Conservation (phyloP, 2,329 filamentous ascomycete genomes). For the Nannizzia gypsea region DNA sequence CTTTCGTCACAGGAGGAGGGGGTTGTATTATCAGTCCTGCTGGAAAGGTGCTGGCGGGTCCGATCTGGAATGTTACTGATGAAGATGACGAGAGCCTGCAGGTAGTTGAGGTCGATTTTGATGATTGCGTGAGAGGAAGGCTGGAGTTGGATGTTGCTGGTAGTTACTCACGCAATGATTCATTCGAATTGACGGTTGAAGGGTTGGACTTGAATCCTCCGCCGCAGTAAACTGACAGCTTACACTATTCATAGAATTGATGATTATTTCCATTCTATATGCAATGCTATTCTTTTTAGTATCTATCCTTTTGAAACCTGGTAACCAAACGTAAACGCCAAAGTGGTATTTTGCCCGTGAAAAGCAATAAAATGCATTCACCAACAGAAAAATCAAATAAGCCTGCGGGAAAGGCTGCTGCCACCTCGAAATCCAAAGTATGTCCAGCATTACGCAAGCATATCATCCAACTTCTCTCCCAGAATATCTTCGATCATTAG, state of each 20-base stretch:
- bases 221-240: constrained; percentile 22
- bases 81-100: constrained; percentile 50
- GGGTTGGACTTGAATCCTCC: constrained; percentile 50
- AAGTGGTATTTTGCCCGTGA: background rate
- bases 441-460: constrained; percentile 60
- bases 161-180: constrained; percentile 66
- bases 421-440: background rate
- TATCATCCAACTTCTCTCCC: constrained; percentile 80
- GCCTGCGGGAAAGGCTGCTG: background rate
- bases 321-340: background rate
- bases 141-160: constrained; percentile 76
- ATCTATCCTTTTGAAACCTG: background rate
- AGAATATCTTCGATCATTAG: constrained; percentile 76
- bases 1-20: constrained; percentile 60
- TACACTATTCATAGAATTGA: background rate
- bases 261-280: constrained; percentile 1
- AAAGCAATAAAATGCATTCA: background rate
- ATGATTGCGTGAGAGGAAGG: constrained; percentile 71
- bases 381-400: background rate
- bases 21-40: constrained; percentile 70
- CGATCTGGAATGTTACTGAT: constrained; percentile 59
- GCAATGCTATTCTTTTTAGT: constrained; percentile 5
- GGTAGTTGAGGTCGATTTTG: constrained; percentile 66
- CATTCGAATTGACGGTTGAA: constrained; percentile 48
- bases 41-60: constrained; percentile 67